Conservation (phyloP, 768 basidiomycete species). For the Strobilomyces echinocephalus region DNA sequence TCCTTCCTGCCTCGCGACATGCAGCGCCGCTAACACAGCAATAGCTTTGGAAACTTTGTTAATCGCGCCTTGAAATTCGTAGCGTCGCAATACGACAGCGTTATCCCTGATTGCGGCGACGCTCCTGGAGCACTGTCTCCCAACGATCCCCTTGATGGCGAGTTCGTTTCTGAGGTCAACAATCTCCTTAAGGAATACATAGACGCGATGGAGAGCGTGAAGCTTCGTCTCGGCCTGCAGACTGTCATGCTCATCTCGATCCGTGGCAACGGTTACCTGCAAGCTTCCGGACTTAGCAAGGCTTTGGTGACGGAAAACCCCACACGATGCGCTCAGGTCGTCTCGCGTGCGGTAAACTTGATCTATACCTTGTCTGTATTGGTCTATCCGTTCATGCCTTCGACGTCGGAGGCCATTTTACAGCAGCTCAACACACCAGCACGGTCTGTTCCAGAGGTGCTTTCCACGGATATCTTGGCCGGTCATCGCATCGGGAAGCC, state of each 20-base stretch:
- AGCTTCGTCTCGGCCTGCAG: slow-evolving; percentile 82
- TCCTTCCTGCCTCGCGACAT: background rate
- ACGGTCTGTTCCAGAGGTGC: slow-evolving; percentile 66
- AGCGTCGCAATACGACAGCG: slow-evolving; percentile 72
- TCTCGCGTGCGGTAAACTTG: slow-evolving; percentile 86
- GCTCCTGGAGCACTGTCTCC: slow-evolving; percentile 63
- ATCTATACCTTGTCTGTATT: slow-evolving; percentile 86
- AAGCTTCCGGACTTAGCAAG: slow-evolving; percentile 87
- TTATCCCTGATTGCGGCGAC: slow-evolving; percentile 77
- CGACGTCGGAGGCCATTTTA: slow-evolving; percentile 76
- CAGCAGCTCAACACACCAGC: slow-evolving; percentile 85
- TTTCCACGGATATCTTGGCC: slow-evolving; percentile 78
- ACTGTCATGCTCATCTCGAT: slow-evolving; percentile 86
- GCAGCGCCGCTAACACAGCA: background rate
- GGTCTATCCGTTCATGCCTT: slow-evolving; percentile 95
- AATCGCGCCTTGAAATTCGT: slow-evolving; percentile 94
- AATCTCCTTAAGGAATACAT: slow-evolving; percentile 71
- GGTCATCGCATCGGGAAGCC: slow-evolving; percentile 85
- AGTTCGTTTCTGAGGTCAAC: slow-evolving; percentile 82
- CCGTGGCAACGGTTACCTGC: slow-evolving; percentile 91
- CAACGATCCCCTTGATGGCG: slow-evolving; percentile 59
- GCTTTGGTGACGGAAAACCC: slow-evolving; percentile 78
- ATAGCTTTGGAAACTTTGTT: slow-evolving; percentile 94
- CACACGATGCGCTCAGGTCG: slow-evolving; percentile 81
- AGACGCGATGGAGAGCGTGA: slow-evolving; percentile 86